These are phyloP conservation scores for Ganoderma boninense DNA, from an alignment of 1,284 basidiomycete species.

Conservation along the genomic window DNA sequence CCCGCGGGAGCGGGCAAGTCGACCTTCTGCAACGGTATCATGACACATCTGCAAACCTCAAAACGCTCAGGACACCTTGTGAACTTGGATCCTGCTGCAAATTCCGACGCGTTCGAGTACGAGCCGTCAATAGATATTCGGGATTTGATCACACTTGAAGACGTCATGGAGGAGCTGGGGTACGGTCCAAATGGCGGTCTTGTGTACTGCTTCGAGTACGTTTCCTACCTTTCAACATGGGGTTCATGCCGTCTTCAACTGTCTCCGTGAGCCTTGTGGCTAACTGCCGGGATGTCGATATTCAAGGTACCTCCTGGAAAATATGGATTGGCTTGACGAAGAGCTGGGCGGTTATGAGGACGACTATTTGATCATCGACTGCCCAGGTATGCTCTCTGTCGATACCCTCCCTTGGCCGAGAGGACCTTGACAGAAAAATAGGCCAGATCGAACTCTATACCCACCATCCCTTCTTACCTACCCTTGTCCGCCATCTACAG, in stretches of 20 bases:
- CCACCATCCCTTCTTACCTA: conserved; percentile 95
- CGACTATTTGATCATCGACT: conserved; percentile 98
- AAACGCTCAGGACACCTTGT: conserved; percentile 92
- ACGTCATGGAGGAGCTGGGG: conserved; percentile 96
- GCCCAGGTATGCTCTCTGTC: conserved; percentile 75
- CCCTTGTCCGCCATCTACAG: conserved; percentile 78
- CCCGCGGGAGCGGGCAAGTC: conserved; percentile 99
- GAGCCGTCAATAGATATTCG: conserved; percentile 95
- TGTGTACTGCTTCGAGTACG: conserved; percentile 98
- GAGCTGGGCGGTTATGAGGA: conserved; percentile 95
- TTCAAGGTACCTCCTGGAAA: conserved; percentile 92
- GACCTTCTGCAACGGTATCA: conserved; percentile 90
- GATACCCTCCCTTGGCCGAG: not conserved
- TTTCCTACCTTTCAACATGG: not conserved
- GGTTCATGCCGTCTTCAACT: not conserved
- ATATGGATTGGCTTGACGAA: conserved; percentile 99
- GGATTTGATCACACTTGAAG: conserved; percentile 92
- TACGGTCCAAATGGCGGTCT: conserved; percentile 98
- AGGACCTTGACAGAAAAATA: conserved; percentile 40
- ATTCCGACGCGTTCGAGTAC: conserved; percentile 88
- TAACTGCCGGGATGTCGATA: conserved; percentile 44
- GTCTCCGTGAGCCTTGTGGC: not conserved
- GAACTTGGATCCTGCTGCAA: conserved; percentile 97
- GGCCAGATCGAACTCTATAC: conserved; percentile 99
- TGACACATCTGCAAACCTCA: conserved; percentile 89